Conservation (phyloP, 129 eudicot species). For the Lactuca sativa region DNA sequence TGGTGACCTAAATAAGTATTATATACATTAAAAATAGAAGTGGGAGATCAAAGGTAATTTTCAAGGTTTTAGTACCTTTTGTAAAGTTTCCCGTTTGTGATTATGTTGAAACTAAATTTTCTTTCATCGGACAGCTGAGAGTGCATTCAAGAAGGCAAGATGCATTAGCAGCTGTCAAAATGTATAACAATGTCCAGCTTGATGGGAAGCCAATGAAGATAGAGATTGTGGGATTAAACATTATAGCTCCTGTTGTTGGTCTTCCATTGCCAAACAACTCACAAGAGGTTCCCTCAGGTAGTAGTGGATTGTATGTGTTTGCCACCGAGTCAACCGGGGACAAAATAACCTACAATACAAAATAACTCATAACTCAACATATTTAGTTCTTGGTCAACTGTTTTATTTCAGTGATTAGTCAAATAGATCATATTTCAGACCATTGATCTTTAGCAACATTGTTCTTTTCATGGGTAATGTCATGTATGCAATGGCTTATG, state of each 20-base stretch:
- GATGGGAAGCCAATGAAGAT: constrained; percentile 97
- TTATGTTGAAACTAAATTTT: constrained; percentile 18
- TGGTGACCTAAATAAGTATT: constrained; percentile 78
- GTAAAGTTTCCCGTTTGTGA: constrained; percentile 12
- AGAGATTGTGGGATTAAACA: constrained; percentile 72
- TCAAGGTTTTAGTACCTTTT: constrained; percentile 17
- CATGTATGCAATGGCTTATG: too few species aligned
- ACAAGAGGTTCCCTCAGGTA: too few species aligned
- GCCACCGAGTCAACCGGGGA: too few species aligned
- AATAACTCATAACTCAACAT: too few species aligned
- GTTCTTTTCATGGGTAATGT: too few species aligned
- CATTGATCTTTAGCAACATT: too few species aligned
- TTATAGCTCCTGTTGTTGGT: constrained; percentile 47
- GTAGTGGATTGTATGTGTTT: too few species aligned
- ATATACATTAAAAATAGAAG: constrained; percentile 86
- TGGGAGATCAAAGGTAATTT: constrained; percentile 90
- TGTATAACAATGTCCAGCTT: constrained; percentile 86
- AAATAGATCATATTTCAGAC: too few species aligned
- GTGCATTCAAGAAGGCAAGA: constrained; percentile 69
- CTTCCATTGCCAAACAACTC: constrained; percentile 35
- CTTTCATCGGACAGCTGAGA: constrained; percentile 86
- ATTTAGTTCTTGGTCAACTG: too few species aligned
- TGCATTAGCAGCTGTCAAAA: constrained; percentile 81
- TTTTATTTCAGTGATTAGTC: too few species aligned
- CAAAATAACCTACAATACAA: too few species aligned